These are phyloP conservation scores for Tulasnella sp. DNA, from an alignment of 768 basidiomycete genomes.

Conservation along the genomic window DNA sequence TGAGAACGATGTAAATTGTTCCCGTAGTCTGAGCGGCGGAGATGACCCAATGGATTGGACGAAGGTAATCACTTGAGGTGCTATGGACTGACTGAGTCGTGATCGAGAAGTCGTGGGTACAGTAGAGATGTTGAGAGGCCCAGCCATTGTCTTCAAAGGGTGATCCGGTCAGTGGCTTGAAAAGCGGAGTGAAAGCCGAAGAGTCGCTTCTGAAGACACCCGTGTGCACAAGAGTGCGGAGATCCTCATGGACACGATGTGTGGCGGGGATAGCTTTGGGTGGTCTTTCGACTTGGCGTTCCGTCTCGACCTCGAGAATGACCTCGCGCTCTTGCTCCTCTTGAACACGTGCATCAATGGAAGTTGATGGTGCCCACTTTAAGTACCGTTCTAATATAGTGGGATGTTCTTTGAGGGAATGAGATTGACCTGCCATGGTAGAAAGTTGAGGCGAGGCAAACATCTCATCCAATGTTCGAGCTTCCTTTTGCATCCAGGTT, in stretches of 20 bases:
- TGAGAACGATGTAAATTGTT: not conserved
- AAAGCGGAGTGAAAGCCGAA: not conserved
- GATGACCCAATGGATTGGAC: constrained; percentile 10
- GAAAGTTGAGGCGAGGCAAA: constrained; percentile 19
- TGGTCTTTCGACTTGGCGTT: constrained; percentile 28
- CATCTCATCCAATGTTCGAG: constrained; percentile 28
- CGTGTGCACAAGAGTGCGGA: constrained; percentile 23
- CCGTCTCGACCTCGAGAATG: constrained; percentile 32
- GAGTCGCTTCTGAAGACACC: constrained; percentile 22
- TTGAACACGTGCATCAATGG: constrained; percentile 14
- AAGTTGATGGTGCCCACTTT: too few relatives aligned
- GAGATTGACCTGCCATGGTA: not conserved
- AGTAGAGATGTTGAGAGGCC: not conserved
- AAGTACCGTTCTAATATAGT: not conserved
- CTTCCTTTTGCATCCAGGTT: constrained; percentile 26
- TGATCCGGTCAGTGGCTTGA: constrained; percentile 20
- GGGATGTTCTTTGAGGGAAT: not conserved
- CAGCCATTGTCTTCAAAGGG: not conserved
- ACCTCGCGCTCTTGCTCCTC: constrained; percentile 44
- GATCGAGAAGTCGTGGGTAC: not conserved
- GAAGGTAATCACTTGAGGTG: not conserved
- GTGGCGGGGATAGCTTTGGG: constrained; percentile 22
- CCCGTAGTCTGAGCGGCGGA: not conserved
- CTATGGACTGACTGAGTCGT: not conserved
- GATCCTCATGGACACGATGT: constrained; percentile 23